These are phyloP conservation scores for Talaromyces sp. DNA, from an alignment of 2,329 filamentous ascomycete genomes.

Conservation along the genomic window DNA sequence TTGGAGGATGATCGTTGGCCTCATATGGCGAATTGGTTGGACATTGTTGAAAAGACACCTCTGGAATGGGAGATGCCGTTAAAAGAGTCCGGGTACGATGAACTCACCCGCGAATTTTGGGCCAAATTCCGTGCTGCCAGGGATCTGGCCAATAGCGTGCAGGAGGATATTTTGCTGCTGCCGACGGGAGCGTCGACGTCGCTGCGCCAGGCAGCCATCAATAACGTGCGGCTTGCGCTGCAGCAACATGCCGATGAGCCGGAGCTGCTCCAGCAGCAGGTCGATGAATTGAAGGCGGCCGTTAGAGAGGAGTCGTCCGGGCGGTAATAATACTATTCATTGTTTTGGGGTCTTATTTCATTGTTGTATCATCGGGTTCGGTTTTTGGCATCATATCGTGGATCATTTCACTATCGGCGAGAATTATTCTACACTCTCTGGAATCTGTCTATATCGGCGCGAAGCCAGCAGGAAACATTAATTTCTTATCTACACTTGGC, in stretches of 20 bases:
- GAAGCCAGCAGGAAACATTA: neutral
- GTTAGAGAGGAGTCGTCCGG: conserved; percentile 11
- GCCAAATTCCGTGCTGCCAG: conserved; percentile 17
- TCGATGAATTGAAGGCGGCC: conserved; percentile 18
- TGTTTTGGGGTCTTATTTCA: neutral
- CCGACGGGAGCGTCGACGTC: conserved; percentile 6
- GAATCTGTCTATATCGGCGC: neutral
- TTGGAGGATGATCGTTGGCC: conserved; percentile 24
- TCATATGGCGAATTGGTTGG: conserved; percentile 28
- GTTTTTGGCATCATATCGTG: neutral
- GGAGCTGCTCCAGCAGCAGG: conserved; percentile 18
- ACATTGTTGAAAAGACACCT: conserved; percentile 22
- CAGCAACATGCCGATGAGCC: conserved; percentile 19
- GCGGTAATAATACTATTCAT: neutral
- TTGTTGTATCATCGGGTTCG: neutral
- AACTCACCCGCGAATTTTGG: conserved; percentile 24
- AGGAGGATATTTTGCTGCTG: conserved; percentile 21
- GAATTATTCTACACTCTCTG: neutral
- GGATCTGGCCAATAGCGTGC: conserved; percentile 19
- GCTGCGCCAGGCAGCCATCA: conserved; percentile 16
- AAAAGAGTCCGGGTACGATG: conserved; percentile 23
- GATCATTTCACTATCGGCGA: neutral
- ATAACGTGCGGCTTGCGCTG: conserved; percentile 17
- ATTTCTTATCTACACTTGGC: neutral
- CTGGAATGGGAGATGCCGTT: conserved; percentile 25